Evolutionary conservation across 768 basidiomycete species (phyloP).

Genomic region (Lactarius akahatsu): DNA sequence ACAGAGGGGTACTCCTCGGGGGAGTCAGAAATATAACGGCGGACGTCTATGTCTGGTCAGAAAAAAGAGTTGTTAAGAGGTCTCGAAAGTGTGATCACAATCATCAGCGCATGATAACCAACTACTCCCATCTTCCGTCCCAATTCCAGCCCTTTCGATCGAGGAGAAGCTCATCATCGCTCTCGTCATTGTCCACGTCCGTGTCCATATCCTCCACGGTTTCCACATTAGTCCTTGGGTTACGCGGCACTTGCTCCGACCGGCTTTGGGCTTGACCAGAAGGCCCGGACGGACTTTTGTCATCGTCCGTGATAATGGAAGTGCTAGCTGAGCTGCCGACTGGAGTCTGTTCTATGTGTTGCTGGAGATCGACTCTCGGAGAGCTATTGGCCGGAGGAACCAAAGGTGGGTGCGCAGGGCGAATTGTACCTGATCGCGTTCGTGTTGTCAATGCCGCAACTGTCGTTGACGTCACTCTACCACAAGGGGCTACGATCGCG

Average conservation of each 20-base stretch:
- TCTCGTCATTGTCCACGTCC: slow-evolving; percentile 14
- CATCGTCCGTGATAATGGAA: background rate
- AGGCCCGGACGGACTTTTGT: background rate
- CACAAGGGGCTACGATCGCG: background rate
- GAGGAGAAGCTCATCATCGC: slow-evolving; percentile 28
- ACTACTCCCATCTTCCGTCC: slow-evolving; percentile 28
- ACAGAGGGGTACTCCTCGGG: background rate
- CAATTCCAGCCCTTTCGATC: slow-evolving; percentile 28
- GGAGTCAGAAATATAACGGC: background rate
- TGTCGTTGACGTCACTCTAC: background rate
- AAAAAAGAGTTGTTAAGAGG: background rate
- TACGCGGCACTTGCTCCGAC: background rate
- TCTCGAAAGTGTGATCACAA: background rate
- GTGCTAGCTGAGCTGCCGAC: background rate
- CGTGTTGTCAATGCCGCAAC: slow-evolving; percentile 24
- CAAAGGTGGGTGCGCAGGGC: slow-evolving; percentile 20
- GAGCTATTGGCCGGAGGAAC: slow-evolving; percentile 2
- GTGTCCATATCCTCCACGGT: slow-evolving; percentile 10
- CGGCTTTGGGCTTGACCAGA: background rate
- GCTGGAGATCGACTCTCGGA: slow-evolving; percentile 21
- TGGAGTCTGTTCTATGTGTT: slow-evolving; percentile 28
- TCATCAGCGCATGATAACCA: background rate
- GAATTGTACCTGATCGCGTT: slow-evolving; percentile 31
- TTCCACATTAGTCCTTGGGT: background rate
- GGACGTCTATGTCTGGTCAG: background rate